A percentile compares a stretch with the other conserved stretches of the same genome.
Conservation (phyloP, 345 rosid species). For the Gossypium arboreum region DNA sequence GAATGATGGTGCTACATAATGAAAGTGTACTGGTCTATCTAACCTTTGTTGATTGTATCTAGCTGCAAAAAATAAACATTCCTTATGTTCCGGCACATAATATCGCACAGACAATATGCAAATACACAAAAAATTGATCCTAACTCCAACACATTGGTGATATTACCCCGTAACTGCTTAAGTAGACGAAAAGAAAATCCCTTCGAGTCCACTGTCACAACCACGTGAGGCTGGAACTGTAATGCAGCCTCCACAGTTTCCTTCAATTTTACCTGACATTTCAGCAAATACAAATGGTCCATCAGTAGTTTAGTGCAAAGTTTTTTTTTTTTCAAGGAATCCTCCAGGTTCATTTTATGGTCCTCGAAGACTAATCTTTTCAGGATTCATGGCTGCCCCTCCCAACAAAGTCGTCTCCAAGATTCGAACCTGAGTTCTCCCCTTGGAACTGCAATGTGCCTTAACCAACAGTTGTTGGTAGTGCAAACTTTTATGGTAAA, state of each 20-base stretch:
- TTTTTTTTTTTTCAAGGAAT: too few species aligned
- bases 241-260: slow-evolving; percentile 69
- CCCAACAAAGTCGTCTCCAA: too few species aligned
- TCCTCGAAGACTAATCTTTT: too few species aligned
- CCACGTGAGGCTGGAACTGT: slow-evolving; percentile 72
- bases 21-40: slow-evolving; percentile 58
- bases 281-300: slow-evolving; percentile 9
- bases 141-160: slow-evolving; percentile 18
- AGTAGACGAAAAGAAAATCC: slow-evolving; percentile 89
- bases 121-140: slow-evolving; percentile 10
- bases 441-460: too few species aligned
- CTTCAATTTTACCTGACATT: slow-evolving; percentile 54
- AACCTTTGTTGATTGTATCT: slow-evolving; percentile 35
- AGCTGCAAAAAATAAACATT: slow-evolving; percentile 76
- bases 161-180: slow-evolving; percentile 65
- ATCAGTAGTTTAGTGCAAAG: not conserved
- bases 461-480: too few species aligned
- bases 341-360: too few species aligned
- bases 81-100: slow-evolving; percentile 37
- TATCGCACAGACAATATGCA: slow-evolving; percentile 21
- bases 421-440: too few species aligned
- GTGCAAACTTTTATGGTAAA: not conserved
- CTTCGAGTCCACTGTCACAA: slow-evolving; percentile 88
- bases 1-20: slow-evolving; percentile 90
- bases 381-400: too few species aligned